Base-by-base conservation (phyloP, 2,329 filamentous ascomycete genomes). In the Aspergillus phoenicis region DNA sequence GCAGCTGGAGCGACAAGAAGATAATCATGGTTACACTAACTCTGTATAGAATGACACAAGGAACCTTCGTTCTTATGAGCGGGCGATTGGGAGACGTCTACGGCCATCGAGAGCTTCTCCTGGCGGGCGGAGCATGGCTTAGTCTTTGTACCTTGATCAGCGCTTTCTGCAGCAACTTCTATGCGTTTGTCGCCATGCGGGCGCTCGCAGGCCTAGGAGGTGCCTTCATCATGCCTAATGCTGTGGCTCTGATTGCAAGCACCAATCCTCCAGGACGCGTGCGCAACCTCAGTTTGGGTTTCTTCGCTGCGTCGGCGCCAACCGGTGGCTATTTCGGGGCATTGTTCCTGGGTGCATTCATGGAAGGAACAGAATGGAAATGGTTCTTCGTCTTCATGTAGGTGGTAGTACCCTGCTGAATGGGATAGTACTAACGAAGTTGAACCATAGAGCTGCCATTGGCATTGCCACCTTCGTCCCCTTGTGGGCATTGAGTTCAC, bases 41-140 rank as follows among this genome's bases (percentile, higher is more conserved):
- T 58, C 52, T 2, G 22, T 33, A 13, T 28, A 82, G 80, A 1
- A 71, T 84, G 11, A 80, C 83, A 0, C 81, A 84, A 62, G 85
- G 85, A 10, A 83, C 85, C 0, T 87, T 87, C 65, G 83, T 88
- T 33, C 76, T 89, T 2, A 75, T 85, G 2, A 82, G 81, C 2
- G 85, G 85, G 3, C 80, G 86, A 0, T 70, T 88, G 3, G 85
- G 86, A 2, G 83, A 86, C 45, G 72, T 84, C 0, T 85, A 84
- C 61, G 87, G 87, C 0, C 81, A 87, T 71, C 85, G 85, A 68
- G 77, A 72, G 5, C 71, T 87, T 38, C 81, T 88, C 38, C 66
- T 87, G 7, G 66, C 77, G 56, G 86, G 86, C 2, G 82, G 84
- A 30, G 58, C 76, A 15, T 88, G 85, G 84, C 84, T 85, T 41